These are phyloP conservation scores for Pichia terricola DNA, from an alignment of 1,139 yeast genomes.

Conservation along the genomic window DNA sequence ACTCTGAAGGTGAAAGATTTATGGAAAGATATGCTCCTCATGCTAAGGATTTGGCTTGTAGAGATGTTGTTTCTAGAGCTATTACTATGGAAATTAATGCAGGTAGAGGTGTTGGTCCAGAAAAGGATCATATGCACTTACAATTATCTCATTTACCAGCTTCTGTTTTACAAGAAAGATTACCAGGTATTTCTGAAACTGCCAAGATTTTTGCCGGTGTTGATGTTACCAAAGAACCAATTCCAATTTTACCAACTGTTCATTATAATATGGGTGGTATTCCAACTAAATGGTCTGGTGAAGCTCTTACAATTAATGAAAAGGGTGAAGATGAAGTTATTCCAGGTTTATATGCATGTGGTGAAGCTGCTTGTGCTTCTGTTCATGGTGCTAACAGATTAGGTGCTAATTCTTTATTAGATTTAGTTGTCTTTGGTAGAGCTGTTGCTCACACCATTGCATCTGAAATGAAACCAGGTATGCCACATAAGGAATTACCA, in stretches of 20 bases:
- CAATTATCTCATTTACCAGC: slow-evolving; percentile 95
- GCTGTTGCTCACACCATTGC: slow-evolving; percentile 91
- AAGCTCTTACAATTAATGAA: slow-evolving; percentile 74
- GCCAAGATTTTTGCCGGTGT: slow-evolving; percentile 99
- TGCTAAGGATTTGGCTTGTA: slow-evolving; percentile 95
- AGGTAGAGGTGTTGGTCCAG: slow-evolving; percentile 98
- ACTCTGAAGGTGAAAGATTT: slow-evolving; percentile 97
- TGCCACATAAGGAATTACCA: slow-evolving; percentile 71
- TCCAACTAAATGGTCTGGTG: slow-evolving; percentile 97
- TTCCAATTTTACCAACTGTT: slow-evolving; percentile 96
- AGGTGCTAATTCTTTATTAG: slow-evolving; percentile 97
- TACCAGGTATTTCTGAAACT: slow-evolving; percentile 98
- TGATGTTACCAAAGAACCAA: slow-evolving; percentile 98
- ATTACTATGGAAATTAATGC: slow-evolving; percentile 97
- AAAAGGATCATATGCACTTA: slow-evolving; percentile 88
- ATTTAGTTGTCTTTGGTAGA: slow-evolving; percentile 96
- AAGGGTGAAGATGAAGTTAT: slow-evolving; percentile 87
- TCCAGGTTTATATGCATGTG: slow-evolving; percentile 94
- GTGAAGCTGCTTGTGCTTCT: slow-evolving; percentile 98
- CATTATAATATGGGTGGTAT: slow-evolving; percentile 99
- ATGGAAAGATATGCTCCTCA: slow-evolving; percentile 99
- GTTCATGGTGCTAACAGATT: slow-evolving; percentile 99
- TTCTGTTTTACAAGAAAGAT: slow-evolving; percentile 82
- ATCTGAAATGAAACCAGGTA: slow-evolving; percentile 78
- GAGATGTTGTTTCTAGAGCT: slow-evolving; percentile 98